Evolutionary conservation across 352 stramenopile species (phyloP).

Genomic region (Thalassiosira tumida): DNA sequence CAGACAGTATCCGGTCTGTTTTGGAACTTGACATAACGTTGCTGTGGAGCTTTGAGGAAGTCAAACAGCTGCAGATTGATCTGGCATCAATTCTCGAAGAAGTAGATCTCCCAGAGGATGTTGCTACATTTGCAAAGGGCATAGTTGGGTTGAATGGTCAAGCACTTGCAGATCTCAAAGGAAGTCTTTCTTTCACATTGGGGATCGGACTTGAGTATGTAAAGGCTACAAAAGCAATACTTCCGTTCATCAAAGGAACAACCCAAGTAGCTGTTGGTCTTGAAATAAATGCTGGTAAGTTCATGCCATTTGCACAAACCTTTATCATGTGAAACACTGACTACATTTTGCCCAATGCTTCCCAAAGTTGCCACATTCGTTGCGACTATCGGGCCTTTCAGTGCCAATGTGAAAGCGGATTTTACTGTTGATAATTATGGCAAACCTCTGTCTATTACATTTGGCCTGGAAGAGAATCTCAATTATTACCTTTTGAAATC

Average conservation of each 20-base stretch:
- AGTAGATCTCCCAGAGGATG: slow-evolving; percentile 54
- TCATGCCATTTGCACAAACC: no score
- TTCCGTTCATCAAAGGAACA: slow-evolving; percentile 70
- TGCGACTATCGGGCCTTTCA: slow-evolving; percentile 69
- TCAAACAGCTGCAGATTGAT: slow-evolving; percentile 54
- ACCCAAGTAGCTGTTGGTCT: slow-evolving; percentile 51
- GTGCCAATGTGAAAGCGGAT: slow-evolving; percentile 40
- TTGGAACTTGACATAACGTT: slow-evolving; percentile 67
- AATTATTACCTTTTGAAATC: slow-evolving; percentile 68
- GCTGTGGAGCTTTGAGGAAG: slow-evolving; percentile 58
- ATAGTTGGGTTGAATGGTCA: slow-evolving; percentile 54
- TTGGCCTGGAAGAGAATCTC: slow-evolving; percentile 56
- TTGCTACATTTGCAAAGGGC: slow-evolving; percentile 28
- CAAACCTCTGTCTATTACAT: slow-evolving; percentile 30
- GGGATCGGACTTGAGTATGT: slow-evolving; percentile 65
- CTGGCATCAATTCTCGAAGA: slow-evolving; percentile 66
- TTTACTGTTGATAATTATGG: slow-evolving; percentile 59
- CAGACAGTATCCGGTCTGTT: slow-evolving; percentile 45
- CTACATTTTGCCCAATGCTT: no score
- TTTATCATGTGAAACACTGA: no score
- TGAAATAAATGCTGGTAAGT: slow-evolving; percentile 26
- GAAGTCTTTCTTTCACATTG: slow-evolving; percentile 54
- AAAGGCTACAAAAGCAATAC: slow-evolving; percentile 30
- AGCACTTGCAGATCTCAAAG: slow-evolving; percentile 35
- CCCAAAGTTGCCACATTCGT: no score